Evolutionary conservation across 1,139 yeast species (phyloP), one percentile per base, ranked within the genome.

Genomic region (Arxiozyma telluris): DNA sequence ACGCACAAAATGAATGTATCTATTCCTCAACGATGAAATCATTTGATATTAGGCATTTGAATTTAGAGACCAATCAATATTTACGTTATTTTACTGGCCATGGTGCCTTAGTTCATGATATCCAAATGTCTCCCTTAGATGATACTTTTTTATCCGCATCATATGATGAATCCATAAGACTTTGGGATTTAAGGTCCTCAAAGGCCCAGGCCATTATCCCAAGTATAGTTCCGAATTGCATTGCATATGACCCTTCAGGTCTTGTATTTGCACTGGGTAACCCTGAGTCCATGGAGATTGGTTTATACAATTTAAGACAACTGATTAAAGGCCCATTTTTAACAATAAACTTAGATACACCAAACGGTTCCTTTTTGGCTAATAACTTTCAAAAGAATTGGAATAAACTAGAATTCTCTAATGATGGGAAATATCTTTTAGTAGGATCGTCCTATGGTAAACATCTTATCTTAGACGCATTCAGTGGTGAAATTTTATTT

Each of bases 41-140:
- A 59, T 83, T 91, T 64, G 85, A 85, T 49, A 78, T 84, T 41
- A 71, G 98, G 58, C 84, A 87, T 63, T 74, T 93, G 44, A 83
- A 93, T 44, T 74, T 91, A 44, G 83, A 84, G 55, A 89, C 87
- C 56, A 88, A 89, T 64, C 82, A 83, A 55, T 93, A 84, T 64
- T 74, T 90, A 21, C 79, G 96, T 53, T 93, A 91, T 68, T 93
- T 89, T 71, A 79, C 79, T 58, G 98, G 97, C 2, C 99, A 93
- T 68, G 82, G 82, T 52, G 85, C 79, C 22, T 79, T 81, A 58
- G 97, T 93, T 15, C 78, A 80, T 1, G 76, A 81, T 8, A 70
- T 93, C 7, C 90, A 88, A 64, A 81, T 90, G 59, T 80, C 84
- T 47, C 97, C 97, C 0, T 72, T 82, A 2, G 76, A 79, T 54